Evolutionary conservation across 768 basidiomycete species (phyloP), one percentile per base, ranked within the genome.

Genomic region (Russula compacta): DNA sequence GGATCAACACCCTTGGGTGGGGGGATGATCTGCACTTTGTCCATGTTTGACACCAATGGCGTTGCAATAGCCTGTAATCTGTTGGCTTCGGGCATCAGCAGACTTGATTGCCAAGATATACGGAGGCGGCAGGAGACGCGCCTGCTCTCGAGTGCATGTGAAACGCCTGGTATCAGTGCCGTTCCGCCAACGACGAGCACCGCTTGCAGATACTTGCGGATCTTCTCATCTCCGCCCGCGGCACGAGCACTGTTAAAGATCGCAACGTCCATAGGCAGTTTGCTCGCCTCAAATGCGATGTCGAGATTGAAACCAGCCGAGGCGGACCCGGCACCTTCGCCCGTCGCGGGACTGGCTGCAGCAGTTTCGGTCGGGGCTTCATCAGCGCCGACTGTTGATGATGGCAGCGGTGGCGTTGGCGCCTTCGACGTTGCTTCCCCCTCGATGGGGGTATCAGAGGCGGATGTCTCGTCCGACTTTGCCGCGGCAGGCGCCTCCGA

Each of bases 1-100:
- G 92, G 92, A 72, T 98, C 94, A 47, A 98, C 73, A 62, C 93
- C 92, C 71, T 94, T 89, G 1, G 95, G 94, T 2, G 93, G 88
- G n/a, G 93, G 91, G 49, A 98, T 89, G 60, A 97, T 90, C 65
- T 87, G 84, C 7, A 95, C 88, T 67, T 88, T 89, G 69, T 89
- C 87, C 84, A 94, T 91, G 69, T 85, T 86, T 15, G 82, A 80
- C 15, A 91, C 86, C 44, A 95, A 73, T 6, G 90, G 88, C 9
- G 87, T 89, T 10, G 89, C 88, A 57, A 92, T 92, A 0, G 88
- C 91, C 69, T 91, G 88, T 47, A 92, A 68, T 67, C 89, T 88
- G 56, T 46, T 19, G 14, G 17, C 8, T 14, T 11, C 53, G 65
- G 43, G 61, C 56, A 48, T 40, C 53, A 57, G 52, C 44, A 10